These are phyloP conservation scores for Pichia kluyveri DNA, from an alignment of 805 yeast genomes.

Conservation along the genomic window DNA sequence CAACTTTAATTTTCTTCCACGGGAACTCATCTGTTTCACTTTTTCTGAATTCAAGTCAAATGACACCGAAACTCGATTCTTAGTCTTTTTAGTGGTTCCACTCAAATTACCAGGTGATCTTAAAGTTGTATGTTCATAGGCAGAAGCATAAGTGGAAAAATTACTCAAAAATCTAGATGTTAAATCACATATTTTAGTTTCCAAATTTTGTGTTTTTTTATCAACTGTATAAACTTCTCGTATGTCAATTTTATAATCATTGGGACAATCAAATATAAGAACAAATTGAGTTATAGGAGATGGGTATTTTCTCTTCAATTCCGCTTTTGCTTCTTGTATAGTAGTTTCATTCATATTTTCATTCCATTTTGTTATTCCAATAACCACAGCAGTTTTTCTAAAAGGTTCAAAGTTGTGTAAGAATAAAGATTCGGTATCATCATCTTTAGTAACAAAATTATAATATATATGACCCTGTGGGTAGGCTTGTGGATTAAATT, in stretches of 20 bases:
- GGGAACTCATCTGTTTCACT: constrained; percentile 33
- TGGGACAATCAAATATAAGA: constrained; percentile 45
- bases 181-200: constrained; percentile 67
- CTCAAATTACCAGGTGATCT: constrained; percentile 62
- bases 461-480: constrained; percentile 70
- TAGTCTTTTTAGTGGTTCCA: constrained; percentile 14
- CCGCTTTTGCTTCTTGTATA: constrained; percentile 23
- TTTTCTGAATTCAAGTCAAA: constrained; percentile 27
- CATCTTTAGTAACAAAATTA: constrained; percentile 47
- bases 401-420: constrained; percentile 87
- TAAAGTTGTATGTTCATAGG: constrained; percentile 71
- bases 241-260: constrained; percentile 1
- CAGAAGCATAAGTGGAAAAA: constrained; percentile 59
- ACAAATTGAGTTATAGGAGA: constrained; percentile 45
- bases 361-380: constrained; percentile 33
- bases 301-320: constrained; percentile 40
- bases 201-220: constrained; percentile 26
- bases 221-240: constrained; percentile 14
- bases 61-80: constrained; percentile 21
- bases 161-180: constrained; percentile 53
- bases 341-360: constrained; percentile 17
- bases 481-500: constrained; percentile 77
- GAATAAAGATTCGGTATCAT: constrained; percentile 38
- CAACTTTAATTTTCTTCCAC: constrained; percentile 69
- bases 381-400: constrained; percentile 61